phyloP scores from a whole-genome alignment of 768 basidiomycete genomes.

The Cubamyces sp. region DNA sequence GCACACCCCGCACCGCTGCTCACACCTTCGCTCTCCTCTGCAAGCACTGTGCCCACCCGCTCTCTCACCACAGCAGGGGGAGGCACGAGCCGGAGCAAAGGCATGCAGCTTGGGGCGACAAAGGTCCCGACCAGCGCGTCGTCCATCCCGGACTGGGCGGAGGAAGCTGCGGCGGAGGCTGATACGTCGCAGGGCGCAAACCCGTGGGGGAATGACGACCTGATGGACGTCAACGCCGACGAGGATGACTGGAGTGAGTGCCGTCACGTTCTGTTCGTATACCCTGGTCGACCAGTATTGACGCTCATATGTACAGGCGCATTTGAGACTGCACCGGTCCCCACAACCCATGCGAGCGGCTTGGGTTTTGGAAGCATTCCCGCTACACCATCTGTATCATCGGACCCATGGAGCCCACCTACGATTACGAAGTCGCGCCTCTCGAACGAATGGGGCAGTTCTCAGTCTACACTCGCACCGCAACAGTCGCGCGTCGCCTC shows the following conservation, averaged over 20 bases:
- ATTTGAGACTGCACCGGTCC: conserved; percentile 38
- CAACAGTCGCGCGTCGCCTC: conserved; percentile 8
- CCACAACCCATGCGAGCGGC: conserved; percentile 21
- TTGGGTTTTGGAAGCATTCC: conserved; percentile 32
- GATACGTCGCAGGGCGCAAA: conserved; percentile 35
- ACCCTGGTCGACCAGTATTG: not conserved
- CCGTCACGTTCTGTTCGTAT: not conserved
- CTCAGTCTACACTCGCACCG: conserved; percentile 8
- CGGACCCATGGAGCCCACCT: conserved; percentile 25
- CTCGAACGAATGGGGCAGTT: conserved; percentile 8
- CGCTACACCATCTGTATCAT: not conserved
- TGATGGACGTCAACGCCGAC: conserved; percentile 94
- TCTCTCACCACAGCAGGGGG: conserved; percentile 15
- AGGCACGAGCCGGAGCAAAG: conserved; percentile 49
- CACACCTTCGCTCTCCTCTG: conserved; percentile 29
- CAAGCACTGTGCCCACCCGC: conserved; percentile 21
- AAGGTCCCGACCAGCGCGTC: conserved; percentile 46
- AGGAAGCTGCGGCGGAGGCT: conserved; percentile 55
- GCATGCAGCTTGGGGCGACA: conserved; percentile 70
- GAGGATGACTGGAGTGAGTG: conserved; percentile 90
- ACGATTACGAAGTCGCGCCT: not conserved
- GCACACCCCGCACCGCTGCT: conserved; percentile 13
- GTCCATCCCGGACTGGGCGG: conserved; percentile 59
- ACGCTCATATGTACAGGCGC: conserved; percentile 27
- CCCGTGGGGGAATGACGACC: conserved; percentile 76